Evolutionary conservation across 176 grass and related monocot genomes (phyloP).

Genomic region (Triticum aestivum): DNA sequence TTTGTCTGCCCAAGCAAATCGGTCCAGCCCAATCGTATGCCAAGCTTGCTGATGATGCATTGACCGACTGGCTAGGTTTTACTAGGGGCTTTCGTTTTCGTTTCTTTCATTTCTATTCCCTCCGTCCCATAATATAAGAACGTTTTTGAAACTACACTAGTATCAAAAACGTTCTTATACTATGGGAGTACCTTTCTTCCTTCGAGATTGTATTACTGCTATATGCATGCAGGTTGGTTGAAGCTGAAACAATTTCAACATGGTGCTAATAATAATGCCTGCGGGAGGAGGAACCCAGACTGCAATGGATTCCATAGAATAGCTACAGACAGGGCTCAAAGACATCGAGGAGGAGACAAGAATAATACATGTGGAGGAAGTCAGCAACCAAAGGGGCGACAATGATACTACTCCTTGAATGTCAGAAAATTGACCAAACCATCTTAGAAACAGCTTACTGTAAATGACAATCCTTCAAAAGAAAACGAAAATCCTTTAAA

Average conservation of each 20-base stretch:
- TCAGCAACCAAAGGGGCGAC: background rate
- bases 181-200: background rate
- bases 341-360: background rate
- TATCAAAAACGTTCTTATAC: too few relatives aligned
- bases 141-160: too few relatives aligned
- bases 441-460: conserved; percentile 30
- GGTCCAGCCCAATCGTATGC: background rate
- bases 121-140: too few relatives aligned
- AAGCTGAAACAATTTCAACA: background rate
- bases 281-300: background rate
- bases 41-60: background rate
- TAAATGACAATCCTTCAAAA: background rate
- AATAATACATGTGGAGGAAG: background rate
- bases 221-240: background rate
- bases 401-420: background rate
- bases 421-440: background rate
- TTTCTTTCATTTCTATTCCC: background rate
- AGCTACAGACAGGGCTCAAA: background rate
- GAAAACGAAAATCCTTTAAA: background rate
- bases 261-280: background rate
- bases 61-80: background rate
- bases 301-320: background rate
- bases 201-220: background rate
- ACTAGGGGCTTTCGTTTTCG: background rate
- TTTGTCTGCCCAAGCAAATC: background rate